Percentiles rank a stretch among this genome's conserved stretches.
phyloP scores from a whole-genome alignment of 768 basidiomycete genomes.

The Erythrobasidium yunnanense region DNA sequence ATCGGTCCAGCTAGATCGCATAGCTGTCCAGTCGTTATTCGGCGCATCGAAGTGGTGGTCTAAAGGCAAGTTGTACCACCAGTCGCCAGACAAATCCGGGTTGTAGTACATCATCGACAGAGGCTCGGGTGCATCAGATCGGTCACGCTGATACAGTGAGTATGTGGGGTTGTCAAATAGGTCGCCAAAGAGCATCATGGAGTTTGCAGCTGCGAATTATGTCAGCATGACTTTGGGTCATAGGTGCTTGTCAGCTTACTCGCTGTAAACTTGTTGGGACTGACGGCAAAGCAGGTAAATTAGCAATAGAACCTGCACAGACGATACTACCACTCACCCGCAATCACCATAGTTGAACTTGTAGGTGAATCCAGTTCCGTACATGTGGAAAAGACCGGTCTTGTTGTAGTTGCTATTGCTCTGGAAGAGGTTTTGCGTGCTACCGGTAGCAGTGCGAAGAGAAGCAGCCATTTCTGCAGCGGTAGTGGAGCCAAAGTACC shows the following conservation, averaged over 20 bases:
- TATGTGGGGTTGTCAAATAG: conserved; percentile 60
- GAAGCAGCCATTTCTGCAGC: conserved; percentile 76
- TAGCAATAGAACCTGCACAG: conserved; percentile 33
- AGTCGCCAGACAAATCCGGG: conserved; percentile 67
- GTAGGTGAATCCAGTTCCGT: conserved; percentile 68
- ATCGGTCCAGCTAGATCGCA: conserved; percentile 88
- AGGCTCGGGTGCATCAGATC: conserved; percentile 52
- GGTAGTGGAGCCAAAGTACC: conserved; percentile 37
- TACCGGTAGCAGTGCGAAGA: conserved; percentile 74
- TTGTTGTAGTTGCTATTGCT: conserved; percentile 59
- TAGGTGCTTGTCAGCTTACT: no score
- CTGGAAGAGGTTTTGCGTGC: conserved; percentile 59
- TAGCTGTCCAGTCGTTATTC: conserved; percentile 74
- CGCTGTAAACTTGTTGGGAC: conserved; percentile 86
- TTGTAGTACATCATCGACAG: conserved; percentile 86
- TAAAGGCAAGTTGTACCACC: conserved; percentile 74
- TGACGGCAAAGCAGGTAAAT: conserved; percentile 54
- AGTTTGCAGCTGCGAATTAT: no score
- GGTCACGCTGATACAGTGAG: conserved; percentile 83
- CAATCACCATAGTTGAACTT: conserved; percentile 63
- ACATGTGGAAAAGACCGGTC: conserved; percentile 84
- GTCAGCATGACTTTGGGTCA: no score
- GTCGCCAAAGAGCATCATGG: conserved; percentile 64
- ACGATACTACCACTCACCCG: conserved; percentile 44
- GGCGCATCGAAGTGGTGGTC: conserved; percentile 68